phyloP scores from a whole-genome alignment of 352 stramenopile genomes.

The Pythium phragmitis region DNA sequence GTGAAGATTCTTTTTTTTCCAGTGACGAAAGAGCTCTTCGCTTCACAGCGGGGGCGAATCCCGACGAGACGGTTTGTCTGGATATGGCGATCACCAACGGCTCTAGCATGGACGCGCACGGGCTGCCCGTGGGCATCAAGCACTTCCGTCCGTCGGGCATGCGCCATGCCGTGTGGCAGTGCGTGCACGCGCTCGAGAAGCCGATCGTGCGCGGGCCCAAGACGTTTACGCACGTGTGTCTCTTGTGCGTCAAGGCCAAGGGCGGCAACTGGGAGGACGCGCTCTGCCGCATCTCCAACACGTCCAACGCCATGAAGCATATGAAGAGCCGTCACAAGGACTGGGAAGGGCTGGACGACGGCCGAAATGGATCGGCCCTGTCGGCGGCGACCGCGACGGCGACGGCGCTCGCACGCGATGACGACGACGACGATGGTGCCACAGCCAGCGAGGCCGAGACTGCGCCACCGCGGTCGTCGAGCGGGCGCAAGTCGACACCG shows the following conservation, averaged over 20 bases:
- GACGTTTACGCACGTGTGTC: constrained; percentile 20
- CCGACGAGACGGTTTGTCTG: too few species aligned
- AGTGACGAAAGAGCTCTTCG: too few species aligned
- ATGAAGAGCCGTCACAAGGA: constrained; percentile 23
- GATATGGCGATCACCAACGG: neutral
- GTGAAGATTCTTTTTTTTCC: neutral
- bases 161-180: constrained; percentile 22
- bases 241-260: constrained; percentile 15
- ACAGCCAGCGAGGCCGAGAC: constrained; percentile 9
- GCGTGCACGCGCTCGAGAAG: constrained; percentile 14
- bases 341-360: neutral
- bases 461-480: neutral
- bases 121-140: constrained; percentile 7
- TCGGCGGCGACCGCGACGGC: neutral
- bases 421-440: constrained; percentile 1
- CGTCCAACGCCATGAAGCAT: constrained; percentile 25
- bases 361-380: neutral
- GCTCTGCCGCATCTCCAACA: constrained; percentile 21
- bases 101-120: constrained; percentile 1
- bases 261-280: constrained; percentile 12
- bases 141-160: constrained; percentile 15
- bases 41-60: too few species aligned
- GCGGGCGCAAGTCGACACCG: neutral
- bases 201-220: constrained; percentile 17
- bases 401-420: too few species aligned